Conservation (phyloP, 805 yeast genomes). For the Saturnispora kantuleensis region DNA sequence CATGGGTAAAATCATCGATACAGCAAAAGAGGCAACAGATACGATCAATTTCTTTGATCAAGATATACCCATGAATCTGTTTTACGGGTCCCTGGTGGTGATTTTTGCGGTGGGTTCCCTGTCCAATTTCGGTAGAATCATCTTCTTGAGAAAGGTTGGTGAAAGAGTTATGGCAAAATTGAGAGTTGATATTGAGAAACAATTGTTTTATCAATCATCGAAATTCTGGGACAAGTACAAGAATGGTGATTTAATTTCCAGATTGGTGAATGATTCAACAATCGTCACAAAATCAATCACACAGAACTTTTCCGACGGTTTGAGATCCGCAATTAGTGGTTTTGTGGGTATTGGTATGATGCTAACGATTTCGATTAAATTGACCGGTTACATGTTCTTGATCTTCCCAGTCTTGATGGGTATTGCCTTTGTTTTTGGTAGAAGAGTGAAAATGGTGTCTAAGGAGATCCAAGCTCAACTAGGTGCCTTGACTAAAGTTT, state of each 20-base stretch:
- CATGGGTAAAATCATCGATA: slow-evolving; percentile 80
- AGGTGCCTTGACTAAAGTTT: slow-evolving; percentile 78
- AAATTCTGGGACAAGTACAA: slow-evolving; percentile 83
- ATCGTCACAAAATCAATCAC: slow-evolving; percentile 80
- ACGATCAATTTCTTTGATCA: slow-evolving; percentile 25
- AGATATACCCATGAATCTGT: slow-evolving; percentile 55
- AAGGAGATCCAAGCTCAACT: slow-evolving; percentile 72
- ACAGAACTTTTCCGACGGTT: slow-evolving; percentile 86
- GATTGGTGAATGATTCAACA: slow-evolving; percentile 82
- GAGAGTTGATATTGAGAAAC: slow-evolving; percentile 66
- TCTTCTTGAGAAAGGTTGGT: slow-evolving; percentile 67
- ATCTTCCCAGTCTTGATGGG: slow-evolving; percentile 76
- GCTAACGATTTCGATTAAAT: slow-evolving; percentile 74
- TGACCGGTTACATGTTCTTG: slow-evolving; percentile 72
- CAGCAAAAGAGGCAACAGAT: slow-evolving; percentile 31
- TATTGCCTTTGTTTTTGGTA: slow-evolving; percentile 77
- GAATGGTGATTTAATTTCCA: slow-evolving; percentile 84
- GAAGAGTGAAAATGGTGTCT: slow-evolving; percentile 63
- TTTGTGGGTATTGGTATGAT: slow-evolving; percentile 85
- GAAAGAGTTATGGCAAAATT: slow-evolving; percentile 81
- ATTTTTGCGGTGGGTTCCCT: slow-evolving; percentile 64
- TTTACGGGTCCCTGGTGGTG: slow-evolving; percentile 50
- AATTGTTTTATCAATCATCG: slow-evolving; percentile 75
- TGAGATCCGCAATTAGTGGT: slow-evolving; percentile 73
- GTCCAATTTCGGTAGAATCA: slow-evolving; percentile 76